Evolutionary conservation across 768 basidiomycete genomes (phyloP), one percentile per base, ranked within the genome.

Genomic region (Dentipellis sp.): DNA sequence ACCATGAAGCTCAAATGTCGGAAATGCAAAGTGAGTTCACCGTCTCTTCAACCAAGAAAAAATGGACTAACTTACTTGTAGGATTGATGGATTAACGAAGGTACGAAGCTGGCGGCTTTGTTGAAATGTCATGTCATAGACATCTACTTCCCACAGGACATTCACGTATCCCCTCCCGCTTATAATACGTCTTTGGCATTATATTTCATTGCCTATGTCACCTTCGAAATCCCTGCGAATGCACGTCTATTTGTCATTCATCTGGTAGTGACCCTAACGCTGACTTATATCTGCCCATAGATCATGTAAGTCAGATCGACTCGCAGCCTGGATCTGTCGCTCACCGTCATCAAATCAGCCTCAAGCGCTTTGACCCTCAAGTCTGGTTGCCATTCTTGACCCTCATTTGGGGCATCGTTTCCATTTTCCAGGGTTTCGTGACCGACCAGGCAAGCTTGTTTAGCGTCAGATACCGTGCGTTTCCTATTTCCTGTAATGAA

Each of bases 361-460:
- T 85, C 56, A 85, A 83, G 63, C 75, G 77, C 11, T 79, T 81
- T 53, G 67, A 82, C 56, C 83, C 81, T n/a, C 76, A 74, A 63
- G 39, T 79, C 17, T 84, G 82, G 83, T 69, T 84, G 1, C 81
- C 82, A 3, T 73, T 75, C 2, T 66, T 84, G n/a, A 83, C 81
- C 10, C 66, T 84, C 7, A 57, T 70, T 1, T 84, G 82, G 84
- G 82, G 81, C 10, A 71, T 81, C 10, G 77, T 75, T 21, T 78
- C 78, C 52, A 67, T 80, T 38, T 69, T 70, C 53, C 82, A 83
- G 66, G 82, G 81, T 8, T 69, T 86, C 10, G 71, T 84, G 46
- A 76, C 64, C 1, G 76, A 79, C 58, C 74, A 78, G 59, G 73
- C 78, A 0, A 78, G 78, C 3, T 69, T 84, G 23, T 79, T 81